Evolutionary conservation across 108 stramenopile species (phyloP).

Genomic region (Cyclotella cryptica): DNA sequence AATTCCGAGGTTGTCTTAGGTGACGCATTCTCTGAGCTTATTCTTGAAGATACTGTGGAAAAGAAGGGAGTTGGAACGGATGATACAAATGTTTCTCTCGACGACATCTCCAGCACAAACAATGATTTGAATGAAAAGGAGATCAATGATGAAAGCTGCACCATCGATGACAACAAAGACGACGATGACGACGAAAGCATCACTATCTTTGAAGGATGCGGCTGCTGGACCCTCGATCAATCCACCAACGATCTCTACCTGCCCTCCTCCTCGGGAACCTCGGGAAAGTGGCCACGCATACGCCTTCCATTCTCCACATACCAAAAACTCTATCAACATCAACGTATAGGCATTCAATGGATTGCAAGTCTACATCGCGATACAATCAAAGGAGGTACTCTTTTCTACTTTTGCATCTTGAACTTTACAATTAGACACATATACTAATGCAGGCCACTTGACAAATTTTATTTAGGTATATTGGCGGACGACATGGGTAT

Average conservation of each 20-base stretch:
- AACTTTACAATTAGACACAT: too few species aligned
- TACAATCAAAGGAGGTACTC: constrained; percentile 79
- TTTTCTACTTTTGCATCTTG: too few species aligned
- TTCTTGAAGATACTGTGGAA: constrained; percentile 4
- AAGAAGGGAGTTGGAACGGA: neutral
- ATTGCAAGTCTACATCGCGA: constrained; percentile 82
- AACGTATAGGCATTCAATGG: constrained; percentile 92
- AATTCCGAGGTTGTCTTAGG: constrained; percentile 6
- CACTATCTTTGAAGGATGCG: constrained; percentile 37
- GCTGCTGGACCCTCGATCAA: constrained; percentile 40
- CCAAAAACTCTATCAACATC: constrained; percentile 77
- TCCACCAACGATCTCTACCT: constrained; percentile 31
- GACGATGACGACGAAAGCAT: constrained; percentile 38
- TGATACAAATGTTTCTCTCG: neutral
- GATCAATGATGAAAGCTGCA: neutral
- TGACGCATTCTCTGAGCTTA: constrained; percentile 7
- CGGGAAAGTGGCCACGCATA: constrained; percentile 62
- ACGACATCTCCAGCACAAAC: neutral
- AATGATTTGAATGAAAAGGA: neutral
- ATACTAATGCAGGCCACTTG: neutral
- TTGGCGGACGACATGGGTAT: constrained; percentile 58
- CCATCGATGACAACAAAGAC: constrained; percentile 8
- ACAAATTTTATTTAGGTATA: neutral
- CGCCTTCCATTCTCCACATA: constrained; percentile 60
- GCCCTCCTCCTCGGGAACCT: constrained; percentile 9